These are phyloP conservation scores for Aureobasidium lini DNA, from an alignment of 2,329 filamentous ascomycete genomes.

Conservation along the genomic window DNA sequence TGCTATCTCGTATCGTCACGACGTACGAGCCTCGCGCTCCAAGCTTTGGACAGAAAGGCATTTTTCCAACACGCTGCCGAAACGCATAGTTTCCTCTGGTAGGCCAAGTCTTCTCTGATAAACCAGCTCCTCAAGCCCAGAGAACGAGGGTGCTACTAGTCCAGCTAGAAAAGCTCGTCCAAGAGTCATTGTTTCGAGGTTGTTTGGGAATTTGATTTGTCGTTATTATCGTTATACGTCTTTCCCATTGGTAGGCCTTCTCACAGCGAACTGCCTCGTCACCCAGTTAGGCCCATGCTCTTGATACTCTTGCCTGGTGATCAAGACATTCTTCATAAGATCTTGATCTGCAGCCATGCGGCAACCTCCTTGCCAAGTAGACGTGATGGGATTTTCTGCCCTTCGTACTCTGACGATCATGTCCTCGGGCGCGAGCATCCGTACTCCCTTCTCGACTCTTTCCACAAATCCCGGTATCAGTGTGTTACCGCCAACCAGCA, in stretches of 20 bases:
- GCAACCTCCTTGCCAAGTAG: constrained; percentile 80
- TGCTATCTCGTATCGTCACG: too few relatives aligned
- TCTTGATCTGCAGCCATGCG: constrained; percentile 63
- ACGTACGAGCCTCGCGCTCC: too few relatives aligned
- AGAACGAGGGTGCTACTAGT: too few relatives aligned
- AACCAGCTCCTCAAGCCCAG: too few relatives aligned
- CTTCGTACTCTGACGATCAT: constrained; percentile 68
- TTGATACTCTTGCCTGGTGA: constrained; percentile 87
- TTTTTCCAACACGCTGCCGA: too few relatives aligned
- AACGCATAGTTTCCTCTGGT: too few relatives aligned
- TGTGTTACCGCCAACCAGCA: constrained; percentile 82
- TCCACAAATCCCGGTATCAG: constrained; percentile 74
- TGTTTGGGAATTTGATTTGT: too few relatives aligned
- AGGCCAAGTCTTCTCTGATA: too few relatives aligned
- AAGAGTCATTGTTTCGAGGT: too few relatives aligned
- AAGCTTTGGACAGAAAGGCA: too few relatives aligned
- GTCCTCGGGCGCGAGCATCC: constrained; percentile 47
- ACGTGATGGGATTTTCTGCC: constrained; percentile 65
- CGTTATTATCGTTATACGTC: background rate
- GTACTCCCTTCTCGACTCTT: constrained; percentile 46
- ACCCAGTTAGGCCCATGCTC: constrained; percentile 59
- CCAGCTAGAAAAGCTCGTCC: too few relatives aligned
- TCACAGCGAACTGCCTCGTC: constrained; percentile 22
- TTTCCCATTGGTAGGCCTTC: background rate
- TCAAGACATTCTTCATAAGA: constrained; percentile 55